Evolutionary conservation across 2,329 filamentous ascomycete species (phyloP), one percentile per base, ranked within the genome.

Genomic region (Fusarium sp.): DNA sequence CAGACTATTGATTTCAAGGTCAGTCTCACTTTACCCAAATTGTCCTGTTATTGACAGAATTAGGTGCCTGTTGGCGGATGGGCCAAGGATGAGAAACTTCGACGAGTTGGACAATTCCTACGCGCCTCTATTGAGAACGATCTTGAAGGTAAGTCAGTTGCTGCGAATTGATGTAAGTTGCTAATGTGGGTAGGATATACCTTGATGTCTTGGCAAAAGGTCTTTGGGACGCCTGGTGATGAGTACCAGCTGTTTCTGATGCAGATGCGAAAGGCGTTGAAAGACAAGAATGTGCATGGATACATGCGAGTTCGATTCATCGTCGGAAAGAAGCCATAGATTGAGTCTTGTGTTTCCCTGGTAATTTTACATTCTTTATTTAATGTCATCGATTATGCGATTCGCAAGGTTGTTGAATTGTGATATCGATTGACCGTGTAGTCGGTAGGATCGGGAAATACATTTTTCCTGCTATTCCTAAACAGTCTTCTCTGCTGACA

Each of bases 1-100:
- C 31, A 65, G 8, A 21, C 23, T 1, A 58, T 19, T 16, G 31
- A 43, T 6, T 66, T 64, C 19, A 66, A 66, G 21, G 54, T 59
- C 3, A 30, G 26, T 19, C 28, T 30, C 28, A 30, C 28, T 30
- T 4, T 21, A 21, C 4, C 4, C 3, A 3, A 30, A 6, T 30
- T 11, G 4, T 30, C 28, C 13, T 5, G 13, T 30, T 2, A 13
- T 12, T 30, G 28, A 30, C 28, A 30, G 12, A 14, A 6, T 7
- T 2, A 30, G 28, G 28, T 30, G 12, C 28, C 62, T n/a, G 31
- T 65, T 16, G 62, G 62, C 2, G 42, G 58, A 9, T 65, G 62
- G 58, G 28, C 52, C 1, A 58, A 63, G n/a, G 58, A 58, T 11
- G 31, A 23, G 7, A 63, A 48, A 14, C 31, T 58, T 1, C 37